Evolutionary conservation across 345 rosid genomes (phyloP), one percentile per base, ranked within the genome.

Genomic region (Aquilaria sinensis): DNA sequence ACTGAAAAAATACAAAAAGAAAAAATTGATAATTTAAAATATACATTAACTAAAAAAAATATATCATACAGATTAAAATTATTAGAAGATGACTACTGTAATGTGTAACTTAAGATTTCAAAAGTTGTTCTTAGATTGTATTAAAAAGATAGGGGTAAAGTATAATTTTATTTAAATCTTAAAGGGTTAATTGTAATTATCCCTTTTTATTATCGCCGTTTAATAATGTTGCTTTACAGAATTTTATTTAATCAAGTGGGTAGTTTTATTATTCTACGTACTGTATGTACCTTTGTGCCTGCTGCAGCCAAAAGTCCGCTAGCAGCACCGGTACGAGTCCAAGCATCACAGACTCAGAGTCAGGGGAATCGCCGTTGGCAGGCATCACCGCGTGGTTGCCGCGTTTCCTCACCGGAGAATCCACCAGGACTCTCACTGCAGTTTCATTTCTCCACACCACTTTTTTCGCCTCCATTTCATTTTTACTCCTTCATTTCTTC

Each of bases 271-370:
- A 50, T 54, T 56, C 23, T 23, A 23, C 23, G 23, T 23, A 23
- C 23, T 23, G 23, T 23, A 23, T 23, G 23, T 23, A 23, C 23
- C 23, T 23, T 23, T 23, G 23, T 23, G 23, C 23, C 23, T 23
- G 23, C 3, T 37, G 53, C 82, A 85, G 94, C 70, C 80, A 77
- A 76, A 84, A 84, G 65, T 82, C 88, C 4, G 82, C 83, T 49
- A 80, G 76, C 6, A 85, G 58, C 32, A 47, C 71, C 6, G 12
- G 74, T 11, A 63, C 75, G 11, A 12, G 75, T 13, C 41, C 78
- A 59, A 53, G 51, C 31, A 32, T 70, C 32, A 15, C 65, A 47
- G 64, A 71, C 31, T 61, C 62, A 33, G 81, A 77, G 47, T 61
- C 78, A 55, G 76, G 45, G 29, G 66, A 64, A 62, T 54, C 83